Percentiles rank a stretch among this genome's conserved stretches.
These are phyloP conservation scores for Solanum tarijense DNA, from an alignment of 257 asterid species.

Conservation along the genomic window DNA sequence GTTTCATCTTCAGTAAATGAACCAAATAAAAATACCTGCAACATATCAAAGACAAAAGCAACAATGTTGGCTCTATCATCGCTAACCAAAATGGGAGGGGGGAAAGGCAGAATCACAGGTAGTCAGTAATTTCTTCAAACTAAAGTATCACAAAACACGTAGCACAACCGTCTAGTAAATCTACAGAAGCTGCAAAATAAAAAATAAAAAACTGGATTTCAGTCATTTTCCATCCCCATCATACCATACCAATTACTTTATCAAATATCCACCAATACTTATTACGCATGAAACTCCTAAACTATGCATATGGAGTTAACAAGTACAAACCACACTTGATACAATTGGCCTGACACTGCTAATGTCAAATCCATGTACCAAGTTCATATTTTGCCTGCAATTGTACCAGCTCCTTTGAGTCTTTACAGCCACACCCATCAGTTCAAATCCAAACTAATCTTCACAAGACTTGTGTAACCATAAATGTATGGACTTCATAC, in stretches of 20 bases:
- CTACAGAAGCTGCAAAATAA: not conserved
- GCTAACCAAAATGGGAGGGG: not conserved
- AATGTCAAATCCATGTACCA: not conserved
- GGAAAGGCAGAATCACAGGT: not conserved
- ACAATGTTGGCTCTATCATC: not conserved
- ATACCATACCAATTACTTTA: not conserved
- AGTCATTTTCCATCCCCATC: not conserved
- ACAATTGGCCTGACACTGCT: not conserved
- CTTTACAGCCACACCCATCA: not conserved
- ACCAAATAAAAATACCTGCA: constrained; percentile 72
- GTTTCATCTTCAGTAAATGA: constrained; percentile 89
- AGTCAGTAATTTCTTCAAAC: not conserved
- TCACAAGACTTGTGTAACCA: not conserved
- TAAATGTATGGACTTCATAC: not conserved
- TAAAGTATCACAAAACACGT: not conserved
- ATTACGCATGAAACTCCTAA: not conserved
- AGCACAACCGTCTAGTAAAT: not conserved
- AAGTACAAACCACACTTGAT: not conserved
- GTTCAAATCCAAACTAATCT: not conserved
- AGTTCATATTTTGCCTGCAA: not conserved
- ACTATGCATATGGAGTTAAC: not conserved
- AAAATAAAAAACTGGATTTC: not conserved
- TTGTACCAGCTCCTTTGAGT: not conserved
- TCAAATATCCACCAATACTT: not conserved
- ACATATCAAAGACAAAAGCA: not conserved